Percentiles rank a stretch among this genome's conserved stretches.
phyloP scores from a whole-genome alignment of 371 early-diverging fungal species.

The Mucor piriformis region DNA sequence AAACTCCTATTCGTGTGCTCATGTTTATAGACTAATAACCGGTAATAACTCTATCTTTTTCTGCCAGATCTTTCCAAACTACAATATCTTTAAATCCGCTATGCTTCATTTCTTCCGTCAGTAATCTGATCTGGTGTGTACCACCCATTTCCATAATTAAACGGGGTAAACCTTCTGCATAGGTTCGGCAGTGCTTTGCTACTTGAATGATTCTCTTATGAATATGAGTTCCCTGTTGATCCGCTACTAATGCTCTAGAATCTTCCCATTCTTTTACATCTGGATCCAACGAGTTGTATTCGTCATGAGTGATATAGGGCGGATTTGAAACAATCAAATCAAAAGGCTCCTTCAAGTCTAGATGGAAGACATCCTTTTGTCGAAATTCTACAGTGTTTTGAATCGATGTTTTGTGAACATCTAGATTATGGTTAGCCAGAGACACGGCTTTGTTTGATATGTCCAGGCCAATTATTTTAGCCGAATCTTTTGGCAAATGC shows the following conservation, averaged over 20 bases:
- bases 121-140: slow-evolving; percentile 59
- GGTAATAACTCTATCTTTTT: slow-evolving; percentile 59
- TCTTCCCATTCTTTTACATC: slow-evolving; percentile 90
- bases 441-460: slow-evolving; percentile 47
- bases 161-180: slow-evolving; percentile 54
- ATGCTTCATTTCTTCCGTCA: slow-evolving; percentile 44
- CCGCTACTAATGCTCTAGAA: slow-evolving; percentile 77
- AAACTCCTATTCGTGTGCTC: no score
- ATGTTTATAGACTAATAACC: slow-evolving; percentile 19
- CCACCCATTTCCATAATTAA: slow-evolving; percentile 84
- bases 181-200: slow-evolving; percentile 27
- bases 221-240: slow-evolving; percentile 66
- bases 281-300: slow-evolving; percentile 66
- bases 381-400: slow-evolving; percentile 37
- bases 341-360: slow-evolving; percentile 4
- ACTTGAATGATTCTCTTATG: slow-evolving; percentile 61
- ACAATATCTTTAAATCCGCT: slow-evolving; percentile 54
- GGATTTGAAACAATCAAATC: slow-evolving; percentile 89
- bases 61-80: slow-evolving; percentile 79
- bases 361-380: slow-evolving; percentile 52
- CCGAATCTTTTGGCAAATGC: slow-evolving; percentile 46
- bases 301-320: slow-evolving; percentile 82
- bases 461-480: slow-evolving; percentile 46
- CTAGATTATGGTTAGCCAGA: slow-evolving; percentile 54
- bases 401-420: slow-evolving; percentile 4